A percentile compares a stretch with the other conserved stretches of the same genome.
Evolutionary conservation across 2,329 filamentous ascomycete species (phyloP).

Genomic region (Epichloe glyceriae): DNA sequence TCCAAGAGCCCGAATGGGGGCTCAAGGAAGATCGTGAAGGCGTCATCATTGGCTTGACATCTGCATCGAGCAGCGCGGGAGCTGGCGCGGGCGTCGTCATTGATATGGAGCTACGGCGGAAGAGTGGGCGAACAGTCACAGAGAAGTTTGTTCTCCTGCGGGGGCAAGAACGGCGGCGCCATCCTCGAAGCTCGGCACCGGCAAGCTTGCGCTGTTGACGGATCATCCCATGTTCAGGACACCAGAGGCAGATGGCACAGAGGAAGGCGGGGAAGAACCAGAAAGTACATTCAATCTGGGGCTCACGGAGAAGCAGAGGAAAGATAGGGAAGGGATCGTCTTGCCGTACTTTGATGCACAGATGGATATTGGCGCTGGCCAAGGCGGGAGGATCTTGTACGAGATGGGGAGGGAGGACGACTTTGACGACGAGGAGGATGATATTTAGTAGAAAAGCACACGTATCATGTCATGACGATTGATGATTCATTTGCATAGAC

Average conservation of each 20-base stretch:
- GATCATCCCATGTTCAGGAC: slow-evolving; percentile 61
- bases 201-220: slow-evolving; percentile 47
- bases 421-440: slow-evolving; percentile 92
- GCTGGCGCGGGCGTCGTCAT: slow-evolving; percentile 47
- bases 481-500: too few relatives aligned
- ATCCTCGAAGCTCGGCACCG: slow-evolving; percentile 12
- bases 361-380: slow-evolving; percentile 61
- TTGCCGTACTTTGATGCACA: slow-evolving; percentile 96
- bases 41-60: slow-evolving; percentile 52
- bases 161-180: slow-evolving; percentile 4
- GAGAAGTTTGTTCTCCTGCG: slow-evolving; percentile 47
- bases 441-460: slow-evolving; percentile 60
- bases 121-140: slow-evolving; percentile 63
- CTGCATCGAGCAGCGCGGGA: slow-evolving; percentile 21
- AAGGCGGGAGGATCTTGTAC: slow-evolving; percentile 87
- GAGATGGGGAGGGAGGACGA: slow-evolving; percentile 96
- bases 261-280: slow-evolving; percentile 38
- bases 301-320: slow-evolving; percentile 80
- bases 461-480: not conserved
- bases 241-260: slow-evolving; percentile 22
- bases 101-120: slow-evolving; percentile 74
- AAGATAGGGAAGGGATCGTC: slow-evolving; percentile 77
- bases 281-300: slow-evolving; percentile 75
- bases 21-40: slow-evolving; percentile 68
- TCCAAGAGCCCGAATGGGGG: slow-evolving; percentile 66